Conservation (phyloP, 495 filamentous ascomycete species). For the Barbatosphaeria neglecta region DNA sequence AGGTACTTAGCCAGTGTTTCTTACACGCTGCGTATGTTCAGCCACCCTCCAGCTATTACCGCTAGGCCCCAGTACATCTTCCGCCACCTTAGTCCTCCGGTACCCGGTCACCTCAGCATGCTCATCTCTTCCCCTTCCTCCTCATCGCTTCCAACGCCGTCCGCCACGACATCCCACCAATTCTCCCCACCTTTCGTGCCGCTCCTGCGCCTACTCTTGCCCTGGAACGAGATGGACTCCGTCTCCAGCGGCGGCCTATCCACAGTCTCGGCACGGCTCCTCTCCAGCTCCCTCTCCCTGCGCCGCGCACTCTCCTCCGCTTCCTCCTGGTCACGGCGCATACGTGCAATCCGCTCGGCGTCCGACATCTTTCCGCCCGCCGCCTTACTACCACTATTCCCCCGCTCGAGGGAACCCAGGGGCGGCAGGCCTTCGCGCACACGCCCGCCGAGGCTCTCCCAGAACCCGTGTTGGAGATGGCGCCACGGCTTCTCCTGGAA, state of each 20-base stretch:
- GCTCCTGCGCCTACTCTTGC: neutral
- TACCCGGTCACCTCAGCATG: too few species aligned
- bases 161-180: slow-evolving; percentile 14
- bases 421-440: slow-evolving; percentile 8
- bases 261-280: neutral
- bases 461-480: slow-evolving; percentile 39
- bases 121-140: slow-evolving; percentile 4
- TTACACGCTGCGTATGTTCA: too few species aligned
- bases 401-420: neutral
- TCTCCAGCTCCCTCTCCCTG: neutral
- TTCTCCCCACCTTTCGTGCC: slow-evolving; percentile 1
- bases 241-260: too few species aligned
- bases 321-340: slow-evolving; percentile 28
- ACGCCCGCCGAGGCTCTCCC: slow-evolving; percentile 15
- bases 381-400: slow-evolving; percentile 5
- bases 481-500: slow-evolving; percentile 59
- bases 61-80: too few species aligned
- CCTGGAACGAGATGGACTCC: neutral
- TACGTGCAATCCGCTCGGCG: slow-evolving; percentile 30
- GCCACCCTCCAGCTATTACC: too few species aligned
- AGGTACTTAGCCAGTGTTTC: too few species aligned
- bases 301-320: slow-evolving; percentile 13
- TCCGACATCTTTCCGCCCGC: slow-evolving; percentile 29
- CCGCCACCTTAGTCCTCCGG: too few species aligned
- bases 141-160: slow-evolving; percentile 1